Evolutionary conservation across 768 basidiomycete genomes (phyloP), one percentile per base, ranked within the genome.

Genomic region (Suillus subluteus): DNA sequence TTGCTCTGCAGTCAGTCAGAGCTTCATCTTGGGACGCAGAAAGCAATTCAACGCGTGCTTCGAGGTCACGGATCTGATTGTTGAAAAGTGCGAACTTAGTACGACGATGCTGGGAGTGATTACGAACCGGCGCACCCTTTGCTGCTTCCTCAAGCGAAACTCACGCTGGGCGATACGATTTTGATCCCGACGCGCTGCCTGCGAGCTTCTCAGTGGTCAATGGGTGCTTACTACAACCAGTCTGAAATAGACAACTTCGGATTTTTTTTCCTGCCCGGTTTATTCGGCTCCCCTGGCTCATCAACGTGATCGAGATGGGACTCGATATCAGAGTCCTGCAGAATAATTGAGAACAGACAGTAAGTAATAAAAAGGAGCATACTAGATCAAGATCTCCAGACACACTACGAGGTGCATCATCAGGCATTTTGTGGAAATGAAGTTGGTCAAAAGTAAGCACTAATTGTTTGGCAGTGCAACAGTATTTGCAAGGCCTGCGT

Each of bases 101-200:
- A 58, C 44, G 48, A 40, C 11, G 12, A 43, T 43, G 44, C 40
- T 23, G 23, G 7, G 11, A 63, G 43, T 38, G 64, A 59, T 23
- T 54, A 54, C 50, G 38, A 55, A 56, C 38, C 62, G 11, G 78
- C 82, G 66, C 65, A 90, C 91, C 76, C 91, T 84, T 69, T 96
- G 95, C 73, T 97, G 96, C 75, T 98, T 98, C 72, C 96, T 83
- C 62, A 96, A 80, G 61, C 96, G 88, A 73, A 97, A 98, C 76
- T 98, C 96, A 21, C 96, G 87, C 75, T 97, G 96, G 2, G 96
- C 96, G 63, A 97, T 95, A 62, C 93, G 87, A 74, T 95, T 95
- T 76, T 95, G 93, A 79, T 95, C 93, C 70, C 93, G 86, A 71
- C 93, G 82, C 16, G 94, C 92, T 41, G 93, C 92, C 79, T 95